Conservation (phyloP, 2,329 filamentous ascomycete genomes). For the Colletotrichum sp. region DNA sequence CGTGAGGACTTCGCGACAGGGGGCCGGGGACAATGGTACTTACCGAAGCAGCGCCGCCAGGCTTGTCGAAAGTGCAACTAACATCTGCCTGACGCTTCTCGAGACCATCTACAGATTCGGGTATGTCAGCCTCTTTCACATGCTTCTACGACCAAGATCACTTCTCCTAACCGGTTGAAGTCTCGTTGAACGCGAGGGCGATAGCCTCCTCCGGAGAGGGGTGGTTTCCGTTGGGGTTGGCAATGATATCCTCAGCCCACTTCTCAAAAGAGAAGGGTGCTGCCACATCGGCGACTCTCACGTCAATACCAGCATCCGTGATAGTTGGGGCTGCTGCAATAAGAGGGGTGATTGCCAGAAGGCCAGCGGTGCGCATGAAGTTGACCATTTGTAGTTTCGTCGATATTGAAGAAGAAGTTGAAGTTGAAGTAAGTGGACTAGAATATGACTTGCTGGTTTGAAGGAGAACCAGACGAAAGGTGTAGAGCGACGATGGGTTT, state of each 20-base stretch:
- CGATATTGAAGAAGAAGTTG: neutral
- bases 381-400: neutral
- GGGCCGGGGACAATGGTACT: neutral
- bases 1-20: neutral
- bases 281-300: neutral
- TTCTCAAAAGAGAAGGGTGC: constrained; percentile 13
- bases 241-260: constrained; percentile 14
- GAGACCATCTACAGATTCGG: neutral
- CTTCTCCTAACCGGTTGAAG: neutral
- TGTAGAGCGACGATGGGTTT: neutral
- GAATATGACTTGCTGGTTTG: neutral
- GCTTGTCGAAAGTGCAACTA: neutral
- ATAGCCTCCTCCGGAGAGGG: constrained; percentile 8
- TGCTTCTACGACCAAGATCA: too few species aligned
- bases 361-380: neutral
- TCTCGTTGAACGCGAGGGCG: constrained; percentile 9
- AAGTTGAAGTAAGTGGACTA: neutral
- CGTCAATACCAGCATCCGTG: neutral
- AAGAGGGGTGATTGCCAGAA: neutral
- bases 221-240: constrained; percentile 5
- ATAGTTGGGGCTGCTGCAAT: neutral
- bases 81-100: constrained; percentile 11
- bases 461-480: neutral
- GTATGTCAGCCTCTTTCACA: neutral
- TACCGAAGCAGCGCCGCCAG: neutral